Conservation (phyloP, 2,329 filamentous ascomycete species). For the Pyrenochaeta sp. region DNA sequence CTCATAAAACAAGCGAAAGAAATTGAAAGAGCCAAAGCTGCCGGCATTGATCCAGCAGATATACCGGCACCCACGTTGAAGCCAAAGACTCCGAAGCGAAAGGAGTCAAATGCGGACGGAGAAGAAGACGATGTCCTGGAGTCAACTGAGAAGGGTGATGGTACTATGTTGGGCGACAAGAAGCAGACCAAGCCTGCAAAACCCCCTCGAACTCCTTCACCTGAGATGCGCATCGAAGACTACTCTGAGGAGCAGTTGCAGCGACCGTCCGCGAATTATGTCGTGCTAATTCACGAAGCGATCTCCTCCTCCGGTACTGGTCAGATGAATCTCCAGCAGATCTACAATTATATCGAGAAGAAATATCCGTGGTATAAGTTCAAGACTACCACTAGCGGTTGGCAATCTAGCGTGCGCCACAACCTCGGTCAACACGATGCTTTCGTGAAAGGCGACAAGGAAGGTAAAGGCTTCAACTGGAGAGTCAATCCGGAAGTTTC, state of each 20-base stretch:
- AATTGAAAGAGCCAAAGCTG: constrained; percentile 48
- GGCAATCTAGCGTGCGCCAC: constrained; percentile 72
- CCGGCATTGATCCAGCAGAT: constrained; percentile 47
- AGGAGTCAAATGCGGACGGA: constrained; percentile 46
- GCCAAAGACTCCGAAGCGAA: constrained; percentile 44
- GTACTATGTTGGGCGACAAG: constrained; percentile 48
- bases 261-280: constrained; percentile 70
- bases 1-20: constrained; percentile 67
- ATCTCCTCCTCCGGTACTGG: constrained; percentile 63
- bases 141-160: constrained; percentile 48
- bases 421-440: constrained; percentile 66
- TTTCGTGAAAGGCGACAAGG: constrained; percentile 67
- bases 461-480: constrained; percentile 71
- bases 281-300: constrained; percentile 69
- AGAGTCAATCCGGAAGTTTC: constrained; percentile 65
- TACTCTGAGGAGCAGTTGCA: constrained; percentile 77
- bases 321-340: constrained; percentile 70
- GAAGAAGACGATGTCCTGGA: constrained; percentile 46
- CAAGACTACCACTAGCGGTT: constrained; percentile 65
- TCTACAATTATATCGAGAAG: constrained; percentile 69
- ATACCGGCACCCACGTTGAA: constrained; percentile 44
- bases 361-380: constrained; percentile 72
- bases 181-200: constrained; percentile 57
- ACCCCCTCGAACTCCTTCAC: constrained; percentile 65
- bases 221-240: constrained; percentile 68